These are phyloP conservation scores for Annulohypoxylon maeteangense DNA, from an alignment of 495 filamentous ascomycete species.

Conservation along the genomic window DNA sequence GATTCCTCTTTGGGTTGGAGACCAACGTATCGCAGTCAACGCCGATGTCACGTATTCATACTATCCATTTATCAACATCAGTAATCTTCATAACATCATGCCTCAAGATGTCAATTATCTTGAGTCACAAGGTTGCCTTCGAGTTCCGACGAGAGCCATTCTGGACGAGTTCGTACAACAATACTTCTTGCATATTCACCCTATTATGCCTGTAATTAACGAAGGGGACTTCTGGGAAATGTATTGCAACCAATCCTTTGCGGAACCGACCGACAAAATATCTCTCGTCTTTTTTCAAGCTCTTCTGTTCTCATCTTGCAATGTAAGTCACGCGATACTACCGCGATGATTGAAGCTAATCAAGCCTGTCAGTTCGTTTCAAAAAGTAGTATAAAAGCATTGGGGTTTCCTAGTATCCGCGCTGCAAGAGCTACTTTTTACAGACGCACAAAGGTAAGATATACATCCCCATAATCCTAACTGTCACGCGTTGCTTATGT, in stretches of 20 bases:
- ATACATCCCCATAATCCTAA: background rate
- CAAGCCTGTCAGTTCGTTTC: constrained; percentile 52
- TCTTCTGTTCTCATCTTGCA: constrained; percentile 59
- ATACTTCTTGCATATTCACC: constrained; percentile 62
- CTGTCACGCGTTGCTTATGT: constrained; percentile 10
- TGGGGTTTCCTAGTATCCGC: constrained; percentile 57
- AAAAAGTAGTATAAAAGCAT: constrained; percentile 51
- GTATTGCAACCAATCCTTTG: constrained; percentile 41
- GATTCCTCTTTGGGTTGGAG: constrained; percentile 40
- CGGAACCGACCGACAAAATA: constrained; percentile 42
- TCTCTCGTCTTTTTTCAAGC: constrained; percentile 62
- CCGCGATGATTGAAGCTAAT: background rate
- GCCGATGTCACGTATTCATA: constrained; percentile 51
- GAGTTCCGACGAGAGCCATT: constrained; percentile 51
- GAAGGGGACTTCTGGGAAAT: constrained; percentile 62
- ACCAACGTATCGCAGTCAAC: constrained; percentile 40
- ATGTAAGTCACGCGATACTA: constrained; percentile 47
- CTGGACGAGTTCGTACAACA: constrained; percentile 58
- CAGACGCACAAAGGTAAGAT: constrained; percentile 53
- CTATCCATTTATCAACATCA: constrained; percentile 54
- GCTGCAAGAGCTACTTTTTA: constrained; percentile 57
- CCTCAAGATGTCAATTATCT: constrained; percentile 59
- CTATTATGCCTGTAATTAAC: constrained; percentile 58
- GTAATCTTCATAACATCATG: constrained; percentile 51
- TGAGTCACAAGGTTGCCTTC: constrained; percentile 55